Evolutionary conservation across 1,139 yeast species (phyloP).

Genomic region (Insectozyma bohioensis): DNA sequence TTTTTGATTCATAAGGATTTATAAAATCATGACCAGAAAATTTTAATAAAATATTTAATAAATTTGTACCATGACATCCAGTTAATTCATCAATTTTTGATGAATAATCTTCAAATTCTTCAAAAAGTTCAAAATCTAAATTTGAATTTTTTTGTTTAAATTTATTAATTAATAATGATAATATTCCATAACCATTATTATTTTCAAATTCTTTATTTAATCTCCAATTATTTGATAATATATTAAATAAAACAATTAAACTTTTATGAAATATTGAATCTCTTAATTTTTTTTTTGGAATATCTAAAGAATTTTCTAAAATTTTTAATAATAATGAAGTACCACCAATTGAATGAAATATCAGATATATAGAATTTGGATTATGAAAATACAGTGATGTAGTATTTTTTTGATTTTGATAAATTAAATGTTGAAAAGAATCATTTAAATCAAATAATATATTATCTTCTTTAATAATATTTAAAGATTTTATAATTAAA

Average conservation of each 20-base stretch:
- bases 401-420: slow-evolving; percentile 12
- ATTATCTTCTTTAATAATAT: slow-evolving; percentile 24
- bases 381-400: slow-evolving; percentile 20
- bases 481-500: slow-evolving; percentile 22
- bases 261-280: slow-evolving; percentile 24
- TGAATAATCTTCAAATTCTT: slow-evolving; percentile 9
- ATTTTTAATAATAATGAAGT: slow-evolving; percentile 30
- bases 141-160: slow-evolving; percentile 26
- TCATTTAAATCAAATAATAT: slow-evolving; percentile 35
- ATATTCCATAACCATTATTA: slow-evolving; percentile 41
- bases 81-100: slow-evolving; percentile 7
- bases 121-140: slow-evolving; percentile 18
- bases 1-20: slow-evolving; percentile 28
- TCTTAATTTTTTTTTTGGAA: slow-evolving; percentile 11
- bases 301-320: slow-evolving; percentile 28
- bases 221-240: slow-evolving; percentile 38
- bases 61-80: slow-evolving; percentile 13
- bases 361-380: slow-evolving; percentile 29
- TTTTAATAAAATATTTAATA: slow-evolving; percentile 23
- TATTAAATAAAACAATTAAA: slow-evolving; percentile 25
- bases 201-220: slow-evolving; percentile 43
- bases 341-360: slow-evolving; percentile 40
- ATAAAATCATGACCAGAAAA: slow-evolving; percentile 27
- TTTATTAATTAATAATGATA: slow-evolving; percentile 31
- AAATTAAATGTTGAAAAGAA: slow-evolving; percentile 14